These are phyloP conservation scores for Pythium insidiosum DNA, from an alignment of 352 stramenopile genomes.

Conservation along the genomic window DNA sequence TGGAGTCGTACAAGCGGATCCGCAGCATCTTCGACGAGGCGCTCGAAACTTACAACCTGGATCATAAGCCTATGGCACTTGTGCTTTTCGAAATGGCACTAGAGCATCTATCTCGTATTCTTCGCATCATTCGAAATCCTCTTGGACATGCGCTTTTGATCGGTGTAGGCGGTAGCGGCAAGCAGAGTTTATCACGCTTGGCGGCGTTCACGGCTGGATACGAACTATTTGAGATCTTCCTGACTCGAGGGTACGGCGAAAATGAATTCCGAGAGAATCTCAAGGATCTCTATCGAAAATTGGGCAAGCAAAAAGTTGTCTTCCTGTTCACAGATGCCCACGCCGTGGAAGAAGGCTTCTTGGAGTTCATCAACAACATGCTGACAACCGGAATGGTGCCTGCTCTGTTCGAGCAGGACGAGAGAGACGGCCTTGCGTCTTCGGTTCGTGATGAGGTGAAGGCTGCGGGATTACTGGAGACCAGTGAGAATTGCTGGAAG, in stretches of 20 bases:
- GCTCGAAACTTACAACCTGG: constrained; percentile 91
- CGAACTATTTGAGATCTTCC: constrained; percentile 92
- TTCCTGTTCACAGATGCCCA: constrained; percentile 96
- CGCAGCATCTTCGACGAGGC: constrained; percentile 90
- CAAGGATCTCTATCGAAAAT: constrained; percentile 89
- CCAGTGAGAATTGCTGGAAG: constrained; percentile 91
- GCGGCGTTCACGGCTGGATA: constrained; percentile 91
- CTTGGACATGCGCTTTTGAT: constrained; percentile 91
- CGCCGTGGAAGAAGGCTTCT: constrained; percentile 93
- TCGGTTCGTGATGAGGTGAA: constrained; percentile 88
- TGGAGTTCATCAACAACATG: constrained; percentile 98
- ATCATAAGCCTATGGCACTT: constrained; percentile 93
- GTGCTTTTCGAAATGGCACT: constrained; percentile 96
- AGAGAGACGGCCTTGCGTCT: constrained; percentile 82
- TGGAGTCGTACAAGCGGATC: constrained; percentile 88
- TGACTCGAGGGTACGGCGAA: constrained; percentile 91
- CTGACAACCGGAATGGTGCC: constrained; percentile 92
- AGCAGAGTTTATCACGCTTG: constrained; percentile 90
- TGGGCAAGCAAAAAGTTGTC: constrained; percentile 85
- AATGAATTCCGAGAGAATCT: constrained; percentile 92
- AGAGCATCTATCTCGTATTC: constrained; percentile 89
- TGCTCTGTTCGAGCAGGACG: constrained; percentile 89
- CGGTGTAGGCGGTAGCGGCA: constrained; percentile 91
- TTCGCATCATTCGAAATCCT: constrained; percentile 90
- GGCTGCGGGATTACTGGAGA: constrained; percentile 82